These are phyloP conservation scores for Ophiostoma quercus DNA, from an alignment of 2,329 filamentous ascomycete species.

Conservation along the genomic window DNA sequence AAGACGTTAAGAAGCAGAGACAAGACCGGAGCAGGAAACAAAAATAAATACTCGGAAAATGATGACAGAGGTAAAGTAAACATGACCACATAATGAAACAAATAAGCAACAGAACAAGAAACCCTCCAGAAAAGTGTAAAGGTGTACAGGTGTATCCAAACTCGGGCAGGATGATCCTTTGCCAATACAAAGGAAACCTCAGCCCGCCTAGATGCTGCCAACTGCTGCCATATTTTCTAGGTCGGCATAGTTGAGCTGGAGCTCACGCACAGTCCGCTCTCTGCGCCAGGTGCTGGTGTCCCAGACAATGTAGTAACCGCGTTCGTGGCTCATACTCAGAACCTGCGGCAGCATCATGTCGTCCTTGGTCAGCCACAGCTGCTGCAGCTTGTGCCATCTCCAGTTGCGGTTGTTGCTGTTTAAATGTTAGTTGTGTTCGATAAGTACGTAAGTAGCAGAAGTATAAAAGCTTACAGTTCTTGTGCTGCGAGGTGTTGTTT, in stretches of 20 bases:
- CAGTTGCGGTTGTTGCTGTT: constrained; percentile 58
- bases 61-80: too few species aligned
- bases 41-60: background rate
- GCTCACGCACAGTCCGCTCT: constrained; percentile 49
- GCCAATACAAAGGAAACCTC: too few species aligned
- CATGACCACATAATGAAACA: background rate
- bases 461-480: constrained; percentile 49
- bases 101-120: constrained; percentile 11
- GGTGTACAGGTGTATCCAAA: too few species aligned
- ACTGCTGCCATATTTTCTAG: constrained; percentile 44
- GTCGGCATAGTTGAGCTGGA: constrained; percentile 58
- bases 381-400: constrained; percentile 64
- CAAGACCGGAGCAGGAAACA: background rate
- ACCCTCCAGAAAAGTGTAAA: background rate
- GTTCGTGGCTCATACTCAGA: constrained; percentile 54
- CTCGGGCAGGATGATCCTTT: too few species aligned
- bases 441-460: too few species aligned
- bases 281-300: constrained; percentile 58
- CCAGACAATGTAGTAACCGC: constrained; percentile 63
- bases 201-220: background rate
- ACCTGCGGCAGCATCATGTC: constrained; percentile 59
- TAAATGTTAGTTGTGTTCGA: background rate
- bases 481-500: constrained; percentile 60
- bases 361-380: constrained; percentile 63
- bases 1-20: background rate